phyloP scores from a whole-genome alignment of 805 yeast genomes.

The Cyberlindnera bimundalis region DNA sequence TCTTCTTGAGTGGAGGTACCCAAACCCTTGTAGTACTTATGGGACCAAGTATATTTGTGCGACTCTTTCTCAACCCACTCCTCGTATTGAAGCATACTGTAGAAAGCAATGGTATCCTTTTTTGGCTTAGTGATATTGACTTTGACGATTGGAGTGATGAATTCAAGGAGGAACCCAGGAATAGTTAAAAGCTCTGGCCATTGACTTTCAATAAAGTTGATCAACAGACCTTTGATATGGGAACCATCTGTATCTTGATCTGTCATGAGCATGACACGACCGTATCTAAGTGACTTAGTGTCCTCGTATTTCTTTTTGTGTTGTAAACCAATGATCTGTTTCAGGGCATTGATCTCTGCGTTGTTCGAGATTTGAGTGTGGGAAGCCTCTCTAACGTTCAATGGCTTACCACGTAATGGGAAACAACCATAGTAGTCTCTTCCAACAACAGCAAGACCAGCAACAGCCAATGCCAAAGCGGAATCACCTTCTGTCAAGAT shows the following conservation, averaged over 20 bases:
- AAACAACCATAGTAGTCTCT: slow-evolving; percentile 93
- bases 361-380: slow-evolving; percentile 93
- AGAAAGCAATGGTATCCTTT: slow-evolving; percentile 65
- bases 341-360: slow-evolving; percentile 91
- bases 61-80: slow-evolving; percentile 89
- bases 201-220: slow-evolving; percentile 87
- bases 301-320: slow-evolving; percentile 83
- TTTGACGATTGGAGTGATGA: slow-evolving; percentile 94
- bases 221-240: slow-evolving; percentile 92
- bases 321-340: slow-evolving; percentile 92
- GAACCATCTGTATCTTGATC: slow-evolving; percentile 99
- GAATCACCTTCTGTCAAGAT: slow-evolving; percentile 97
- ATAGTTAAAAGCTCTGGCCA: slow-evolving; percentile 90
- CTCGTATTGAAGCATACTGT: slow-evolving; percentile 95
- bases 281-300: slow-evolving; percentile 77
- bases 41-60: slow-evolving; percentile 71
- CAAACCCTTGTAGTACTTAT: slow-evolving; percentile 96
- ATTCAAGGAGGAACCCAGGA: slow-evolving; percentile 90
- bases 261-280: slow-evolving; percentile 98
- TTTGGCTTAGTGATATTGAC: slow-evolving; percentile 71
- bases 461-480: slow-evolving; percentile 86
- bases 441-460: slow-evolving; percentile 93
- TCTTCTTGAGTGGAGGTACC: slow-evolving; percentile 89
- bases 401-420: slow-evolving; percentile 91
- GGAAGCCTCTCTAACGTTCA: slow-evolving; percentile 94